Conservation (phyloP, 129 eudicot genomes). For the Erigeron canadensis region DNA sequence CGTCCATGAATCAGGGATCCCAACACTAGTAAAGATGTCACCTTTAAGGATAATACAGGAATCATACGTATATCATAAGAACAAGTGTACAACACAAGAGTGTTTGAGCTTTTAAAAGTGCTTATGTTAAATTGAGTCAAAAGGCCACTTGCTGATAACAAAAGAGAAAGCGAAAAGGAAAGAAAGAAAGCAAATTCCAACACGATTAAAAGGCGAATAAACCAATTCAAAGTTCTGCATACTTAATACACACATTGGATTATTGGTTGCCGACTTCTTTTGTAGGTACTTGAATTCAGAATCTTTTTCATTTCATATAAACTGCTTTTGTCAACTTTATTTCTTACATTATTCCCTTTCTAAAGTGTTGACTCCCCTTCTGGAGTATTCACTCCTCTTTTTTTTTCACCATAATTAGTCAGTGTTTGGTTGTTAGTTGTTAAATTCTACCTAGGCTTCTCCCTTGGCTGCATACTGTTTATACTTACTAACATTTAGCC, state of each 20-base stretch:
- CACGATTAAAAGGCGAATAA: slow-evolving; percentile 27
- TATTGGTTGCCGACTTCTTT: slow-evolving; percentile 30
- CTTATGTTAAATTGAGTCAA: slow-evolving; percentile 39
- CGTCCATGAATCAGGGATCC: slow-evolving; percentile 32
- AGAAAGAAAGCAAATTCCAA: slow-evolving; percentile 33
- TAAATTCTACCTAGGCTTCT: slow-evolving; percentile 36
- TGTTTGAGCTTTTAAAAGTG: slow-evolving; percentile 26
- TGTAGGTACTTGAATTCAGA: slow-evolving; percentile 36
- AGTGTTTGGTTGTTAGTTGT: slow-evolving; percentile 18
- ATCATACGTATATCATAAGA: slow-evolving; percentile 25
- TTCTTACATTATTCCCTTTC: slow-evolving; percentile 35
- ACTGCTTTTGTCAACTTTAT: slow-evolving; percentile 39
- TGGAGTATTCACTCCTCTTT: slow-evolving; percentile 23
- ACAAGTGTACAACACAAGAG: slow-evolving; percentile 20
- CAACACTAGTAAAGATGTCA: slow-evolving; percentile 22
- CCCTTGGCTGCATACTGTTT: slow-evolving; percentile 23
- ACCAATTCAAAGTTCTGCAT: slow-evolving; percentile 27
- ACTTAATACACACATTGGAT: slow-evolving; percentile 27
- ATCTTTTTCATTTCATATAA: slow-evolving; percentile 27
- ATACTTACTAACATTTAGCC: slow-evolving; percentile 20
- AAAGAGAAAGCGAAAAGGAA: slow-evolving; percentile 31
- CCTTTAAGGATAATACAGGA: slow-evolving; percentile 42
- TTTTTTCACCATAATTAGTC: slow-evolving; percentile 24
- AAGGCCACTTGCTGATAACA: slow-evolving; percentile 29
- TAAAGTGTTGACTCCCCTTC: slow-evolving; percentile 30